Percentiles rank a stretch among this genome's conserved stretches.
Evolutionary conservation across 2,329 filamentous ascomycete genomes (phyloP).

Genomic region (Proliferodiscus dingleyae): DNA sequence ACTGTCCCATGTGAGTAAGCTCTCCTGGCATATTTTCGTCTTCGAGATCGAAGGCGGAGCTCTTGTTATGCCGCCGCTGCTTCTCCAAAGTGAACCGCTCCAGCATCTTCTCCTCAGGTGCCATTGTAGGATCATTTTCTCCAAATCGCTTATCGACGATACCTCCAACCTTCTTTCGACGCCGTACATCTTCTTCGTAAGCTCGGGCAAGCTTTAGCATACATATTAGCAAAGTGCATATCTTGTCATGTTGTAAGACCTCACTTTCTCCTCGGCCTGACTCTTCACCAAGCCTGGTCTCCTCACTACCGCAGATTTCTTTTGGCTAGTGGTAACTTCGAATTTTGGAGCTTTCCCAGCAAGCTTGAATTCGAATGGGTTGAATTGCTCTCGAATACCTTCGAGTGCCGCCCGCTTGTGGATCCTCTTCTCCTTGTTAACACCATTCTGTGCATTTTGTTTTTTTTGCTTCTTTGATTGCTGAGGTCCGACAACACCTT

Average conservation of each 20-base stretch:
- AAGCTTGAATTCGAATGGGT: slow-evolving; percentile 92
- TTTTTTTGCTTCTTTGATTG: slow-evolving; percentile 94
- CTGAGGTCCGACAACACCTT: slow-evolving; percentile 85
- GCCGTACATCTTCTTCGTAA: slow-evolving; percentile 63
- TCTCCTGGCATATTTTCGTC: slow-evolving; percentile 64
- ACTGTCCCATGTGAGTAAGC: slow-evolving; percentile 80
- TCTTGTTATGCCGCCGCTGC: slow-evolving; percentile 70
- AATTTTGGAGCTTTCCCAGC: slow-evolving; percentile 77
- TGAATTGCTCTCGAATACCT: slow-evolving; percentile 91
- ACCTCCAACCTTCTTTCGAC: slow-evolving; percentile 84
- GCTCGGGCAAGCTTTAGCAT: slow-evolving; percentile 16
- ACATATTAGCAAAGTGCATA: slow-evolving; percentile 11
- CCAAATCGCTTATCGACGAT: slow-evolving; percentile 92
- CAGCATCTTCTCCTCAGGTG: slow-evolving; percentile 84
- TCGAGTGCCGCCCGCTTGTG: slow-evolving; percentile 74
- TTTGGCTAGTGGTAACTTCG: slow-evolving; percentile 67
- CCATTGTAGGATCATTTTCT: slow-evolving; percentile 92
- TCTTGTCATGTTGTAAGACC: neutral
- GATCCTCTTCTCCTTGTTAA: slow-evolving; percentile 65
- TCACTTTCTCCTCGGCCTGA: slow-evolving; percentile 75
- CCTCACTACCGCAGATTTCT: slow-evolving; percentile 57
- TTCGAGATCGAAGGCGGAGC: slow-evolving; percentile 83
- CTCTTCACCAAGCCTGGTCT: slow-evolving; percentile 82
- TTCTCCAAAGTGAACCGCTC: slow-evolving; percentile 89
- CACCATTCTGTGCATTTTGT: slow-evolving; percentile 62